A percentile compares a stretch with the other conserved stretches of the same genome.
Evolutionary conservation across 805 yeast genomes (phyloP).

Genomic region (Metschnikowia borealis): DNA sequence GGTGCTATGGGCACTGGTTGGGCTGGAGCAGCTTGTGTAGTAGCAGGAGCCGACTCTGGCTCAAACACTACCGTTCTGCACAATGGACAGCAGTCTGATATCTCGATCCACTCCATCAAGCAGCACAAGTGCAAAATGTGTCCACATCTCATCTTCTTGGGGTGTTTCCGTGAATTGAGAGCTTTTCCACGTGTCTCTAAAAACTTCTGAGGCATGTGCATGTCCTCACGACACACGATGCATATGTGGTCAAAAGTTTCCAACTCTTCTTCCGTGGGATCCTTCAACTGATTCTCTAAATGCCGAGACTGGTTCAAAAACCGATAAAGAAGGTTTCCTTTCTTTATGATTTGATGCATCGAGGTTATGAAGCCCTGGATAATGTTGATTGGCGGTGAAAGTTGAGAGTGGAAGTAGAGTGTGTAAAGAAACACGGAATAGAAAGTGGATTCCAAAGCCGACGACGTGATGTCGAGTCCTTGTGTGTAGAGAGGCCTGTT

Average conservation of each 20-base stretch:
- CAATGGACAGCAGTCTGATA: conserved; percentile 90
- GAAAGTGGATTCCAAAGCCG: conserved; percentile 33
- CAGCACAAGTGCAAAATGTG: conserved; percentile 90
- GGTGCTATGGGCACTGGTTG: conserved; percentile 1
- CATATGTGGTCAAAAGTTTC: conserved; percentile 58
- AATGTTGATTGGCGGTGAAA: conserved; percentile 35
- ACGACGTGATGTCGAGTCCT: conserved; percentile 49
- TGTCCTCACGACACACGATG: conserved; percentile 89
- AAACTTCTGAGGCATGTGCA: conserved; percentile 48
- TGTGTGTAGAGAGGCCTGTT: conserved; percentile 57
- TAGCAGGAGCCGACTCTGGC: background rate
- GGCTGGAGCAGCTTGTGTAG: background rate
- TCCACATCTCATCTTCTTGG: conserved; percentile 77
- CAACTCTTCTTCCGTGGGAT: conserved; percentile 62
- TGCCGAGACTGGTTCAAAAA: conserved; percentile 55
- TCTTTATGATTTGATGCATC: conserved; percentile 28
- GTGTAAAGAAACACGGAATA: conserved; percentile 32
- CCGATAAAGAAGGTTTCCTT: conserved; percentile 42
- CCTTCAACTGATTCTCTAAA: conserved; percentile 57
- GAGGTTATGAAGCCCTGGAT: conserved; percentile 43
- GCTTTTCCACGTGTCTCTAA: conserved; percentile 19
- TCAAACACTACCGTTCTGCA: conserved; percentile 68
- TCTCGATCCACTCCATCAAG: conserved; percentile 85
- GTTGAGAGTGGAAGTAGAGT: conserved; percentile 28
- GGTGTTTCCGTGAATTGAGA: conserved; percentile 41